phyloP scores from a whole-genome alignment of 2,329 filamentous ascomycete genomes.

The Apiospora marii region DNA sequence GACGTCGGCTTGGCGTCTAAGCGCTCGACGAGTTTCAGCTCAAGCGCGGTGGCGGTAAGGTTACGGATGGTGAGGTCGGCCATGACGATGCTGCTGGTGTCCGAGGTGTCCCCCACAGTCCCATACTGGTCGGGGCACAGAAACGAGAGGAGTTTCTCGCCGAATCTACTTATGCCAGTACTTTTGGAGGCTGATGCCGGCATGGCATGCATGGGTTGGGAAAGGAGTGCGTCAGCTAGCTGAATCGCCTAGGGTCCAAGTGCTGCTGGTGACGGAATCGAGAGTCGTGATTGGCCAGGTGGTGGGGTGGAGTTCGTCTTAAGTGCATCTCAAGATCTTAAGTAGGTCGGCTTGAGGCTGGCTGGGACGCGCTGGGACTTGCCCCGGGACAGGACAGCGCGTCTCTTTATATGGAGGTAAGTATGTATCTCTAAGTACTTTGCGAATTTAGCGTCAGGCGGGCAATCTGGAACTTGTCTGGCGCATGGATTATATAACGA shows the following conservation, averaged over 20 bases:
- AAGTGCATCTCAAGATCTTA: constrained; percentile 15
- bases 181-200: constrained; percentile 10
- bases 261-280: not conserved
- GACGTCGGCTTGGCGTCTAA: constrained; percentile 64
- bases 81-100: constrained; percentile 44
- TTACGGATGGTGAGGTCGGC: constrained; percentile 79
- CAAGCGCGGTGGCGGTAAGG: constrained; percentile 75
- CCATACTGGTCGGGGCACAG: constrained; percentile 5
- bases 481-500: not conserved
- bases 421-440: not conserved
- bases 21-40: constrained; percentile 76
- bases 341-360: constrained; percentile 8
- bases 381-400: constrained; percentile 1
- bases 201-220: constrained; percentile 2
- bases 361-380: not conserved
- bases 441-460: not conserved
- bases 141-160: not conserved
- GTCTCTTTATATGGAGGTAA: not conserved
- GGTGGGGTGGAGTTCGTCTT: constrained; percentile 8
- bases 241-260: constrained; percentile 3
- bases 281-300: not conserved
- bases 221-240: not conserved
- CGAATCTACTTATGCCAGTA: constrained; percentile 5
- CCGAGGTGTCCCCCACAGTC: constrained; percentile 10
- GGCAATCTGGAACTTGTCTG: not conserved